Percentiles rank a stretch among this genome's conserved stretches.
These are phyloP conservation scores for Penicillium sp. DNA, from an alignment of 2,329 filamentous ascomycete species.

Conservation along the genomic window DNA sequence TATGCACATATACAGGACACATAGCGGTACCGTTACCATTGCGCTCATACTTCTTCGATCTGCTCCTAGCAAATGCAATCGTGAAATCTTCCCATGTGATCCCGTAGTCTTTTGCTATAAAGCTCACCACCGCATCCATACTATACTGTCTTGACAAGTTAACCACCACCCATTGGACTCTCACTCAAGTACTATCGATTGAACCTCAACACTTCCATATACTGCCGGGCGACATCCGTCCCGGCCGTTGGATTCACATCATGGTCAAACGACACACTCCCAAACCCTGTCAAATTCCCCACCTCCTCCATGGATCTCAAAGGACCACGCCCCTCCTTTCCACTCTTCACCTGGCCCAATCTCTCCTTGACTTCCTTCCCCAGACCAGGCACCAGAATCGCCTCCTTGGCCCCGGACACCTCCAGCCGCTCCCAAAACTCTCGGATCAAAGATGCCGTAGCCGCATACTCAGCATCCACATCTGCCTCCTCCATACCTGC, in stretches of 20 bases:
- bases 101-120: background rate
- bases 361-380: conserved; percentile 34
- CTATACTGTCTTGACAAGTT: too few species aligned
- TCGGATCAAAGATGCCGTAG: conserved; percentile 32
- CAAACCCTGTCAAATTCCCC: conserved; percentile 8
- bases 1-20: conserved; percentile 11
- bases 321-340: conserved; percentile 6
- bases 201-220: conserved; percentile 42
- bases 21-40: too few species aligned
- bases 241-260: conserved; percentile 33
- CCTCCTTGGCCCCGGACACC: conserved; percentile 34
- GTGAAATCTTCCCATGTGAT: background rate
- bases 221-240: conserved; percentile 40
- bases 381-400: conserved; percentile 38
- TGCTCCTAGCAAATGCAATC: too few species aligned
- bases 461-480: conserved; percentile 34
- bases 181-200: conserved; percentile 26
- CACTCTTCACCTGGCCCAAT: conserved; percentile 19
- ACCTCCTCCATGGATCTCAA: conserved; percentile 6
- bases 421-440: conserved; percentile 39
- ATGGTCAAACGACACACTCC: conserved; percentile 18
- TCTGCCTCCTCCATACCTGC: conserved; percentile 32
- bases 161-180: background rate
- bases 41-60: too few species aligned
- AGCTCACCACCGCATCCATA: too few species aligned